A percentile compares a stretch with the other conserved stretches of the same genome.
These are phyloP conservation scores for Cucurbita pepo DNA, from an alignment of 306 rosid genomes.

Conservation along the genomic window DNA sequence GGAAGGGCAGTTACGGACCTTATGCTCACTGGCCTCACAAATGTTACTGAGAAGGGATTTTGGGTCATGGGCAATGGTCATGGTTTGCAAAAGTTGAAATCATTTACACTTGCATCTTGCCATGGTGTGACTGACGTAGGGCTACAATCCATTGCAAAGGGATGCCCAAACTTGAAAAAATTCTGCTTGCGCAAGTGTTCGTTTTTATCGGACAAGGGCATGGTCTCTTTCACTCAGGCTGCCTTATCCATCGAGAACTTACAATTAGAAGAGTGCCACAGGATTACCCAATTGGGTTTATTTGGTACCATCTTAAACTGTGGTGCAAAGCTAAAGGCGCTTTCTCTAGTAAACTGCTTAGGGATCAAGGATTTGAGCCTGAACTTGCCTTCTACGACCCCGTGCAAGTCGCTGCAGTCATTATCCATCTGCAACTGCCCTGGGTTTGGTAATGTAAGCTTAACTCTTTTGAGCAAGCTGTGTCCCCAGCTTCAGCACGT, in stretches of 20 bases:
- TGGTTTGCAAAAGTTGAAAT: slow-evolving; percentile 67
- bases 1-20: slow-evolving; percentile 58
- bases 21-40: slow-evolving; percentile 39
- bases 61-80: slow-evolving; percentile 85
- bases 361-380: slow-evolving; percentile 56
- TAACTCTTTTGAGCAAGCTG: slow-evolving; percentile 49
- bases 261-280: slow-evolving; percentile 83
- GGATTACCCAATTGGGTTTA: slow-evolving; percentile 70
- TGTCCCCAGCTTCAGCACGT: slow-evolving; percentile 57
- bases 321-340: slow-evolving; percentile 55
- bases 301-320: slow-evolving; percentile 49
- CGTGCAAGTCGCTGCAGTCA: slow-evolving; percentile 37
- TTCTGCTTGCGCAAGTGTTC: slow-evolving; percentile 50
- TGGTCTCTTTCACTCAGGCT: slow-evolving; percentile 50
- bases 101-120: slow-evolving; percentile 47
- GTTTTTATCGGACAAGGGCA: slow-evolving; percentile 57
- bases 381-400: slow-evolving; percentile 26
- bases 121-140: slow-evolving; percentile 65
- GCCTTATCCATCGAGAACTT: slow-evolving; percentile 65
- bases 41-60: slow-evolving; percentile 72
- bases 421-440: slow-evolving; percentile 62
- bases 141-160: slow-evolving; percentile 62
- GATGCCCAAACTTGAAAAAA: slow-evolving; percentile 75
- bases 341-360: slow-evolving; percentile 53
- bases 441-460: slow-evolving; percentile 53